These are phyloP conservation scores for Rhodomyrtus psidioides DNA, from an alignment of 441 rosid species.

Conservation along the genomic window DNA sequence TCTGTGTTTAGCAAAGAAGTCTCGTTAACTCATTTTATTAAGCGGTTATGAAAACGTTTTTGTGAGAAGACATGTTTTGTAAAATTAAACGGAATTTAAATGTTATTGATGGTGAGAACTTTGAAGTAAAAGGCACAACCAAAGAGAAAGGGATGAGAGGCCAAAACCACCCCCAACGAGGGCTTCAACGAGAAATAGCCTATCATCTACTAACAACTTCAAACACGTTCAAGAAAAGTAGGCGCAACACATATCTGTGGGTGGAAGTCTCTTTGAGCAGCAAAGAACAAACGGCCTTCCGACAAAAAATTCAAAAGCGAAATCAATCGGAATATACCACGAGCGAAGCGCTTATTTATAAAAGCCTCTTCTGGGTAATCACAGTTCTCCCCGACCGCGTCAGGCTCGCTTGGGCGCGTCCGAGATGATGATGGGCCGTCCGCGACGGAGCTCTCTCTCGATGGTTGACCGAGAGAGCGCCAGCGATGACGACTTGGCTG, in stretches of 20 bases:
- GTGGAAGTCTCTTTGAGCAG: not conserved
- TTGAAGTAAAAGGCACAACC: too few species aligned
- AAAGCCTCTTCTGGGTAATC: not conserved
- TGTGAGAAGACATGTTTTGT: not conserved
- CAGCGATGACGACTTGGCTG: not conserved
- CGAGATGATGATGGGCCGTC: not conserved
- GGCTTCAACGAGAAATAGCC: not conserved
- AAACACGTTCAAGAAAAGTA: not conserved
- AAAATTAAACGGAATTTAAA: not conserved
- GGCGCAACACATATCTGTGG: not conserved
- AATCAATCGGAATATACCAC: not conserved
- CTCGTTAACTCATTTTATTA: too few species aligned
- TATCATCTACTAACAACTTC: not conserved
- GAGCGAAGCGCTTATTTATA: not conserved
- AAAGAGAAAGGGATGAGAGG: too few species aligned
- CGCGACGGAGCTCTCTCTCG: not conserved
- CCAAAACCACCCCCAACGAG: too few species aligned
- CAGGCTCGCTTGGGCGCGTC: not conserved
- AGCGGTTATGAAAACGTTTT: not conserved
- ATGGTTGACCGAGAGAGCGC: not conserved
- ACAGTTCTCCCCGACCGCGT: not conserved
- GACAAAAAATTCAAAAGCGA: not conserved
- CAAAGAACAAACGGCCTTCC: not conserved
- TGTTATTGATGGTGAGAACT: too few species aligned
- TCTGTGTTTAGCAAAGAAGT: too few species aligned